These are phyloP conservation scores for Annulohypoxylon stygium DNA, from an alignment of 495 filamentous ascomycete species.

Conservation along the genomic window DNA sequence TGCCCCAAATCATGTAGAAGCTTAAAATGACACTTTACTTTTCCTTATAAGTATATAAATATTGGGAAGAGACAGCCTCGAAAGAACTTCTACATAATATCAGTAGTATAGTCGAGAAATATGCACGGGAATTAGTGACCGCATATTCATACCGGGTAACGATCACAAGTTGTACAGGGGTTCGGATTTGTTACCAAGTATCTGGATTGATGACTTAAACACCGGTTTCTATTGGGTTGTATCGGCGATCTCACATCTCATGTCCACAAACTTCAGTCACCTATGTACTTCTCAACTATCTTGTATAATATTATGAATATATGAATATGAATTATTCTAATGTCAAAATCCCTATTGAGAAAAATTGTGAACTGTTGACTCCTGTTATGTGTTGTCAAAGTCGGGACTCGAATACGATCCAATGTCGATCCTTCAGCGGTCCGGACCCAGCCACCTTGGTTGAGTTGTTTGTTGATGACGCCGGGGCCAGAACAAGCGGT, in stretches of 20 bases:
- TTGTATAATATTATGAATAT: not conserved
- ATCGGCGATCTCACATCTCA: not conserved
- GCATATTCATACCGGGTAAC: not conserved
- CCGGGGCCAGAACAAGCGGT: conserved; percentile 4
- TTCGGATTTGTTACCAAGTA: conserved; percentile 4
- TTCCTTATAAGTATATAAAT: not conserved
- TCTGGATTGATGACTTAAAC: not conserved
- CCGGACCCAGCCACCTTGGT: conserved; percentile 21
- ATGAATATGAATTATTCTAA: not conserved
- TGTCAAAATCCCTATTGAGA: conserved; percentile 5
- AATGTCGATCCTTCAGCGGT: conserved; percentile 31
- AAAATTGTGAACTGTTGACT: conserved; percentile 20
- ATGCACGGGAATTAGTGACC: not conserved
- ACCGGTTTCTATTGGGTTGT: not conserved
- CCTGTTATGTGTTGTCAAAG: conserved; percentile 41
- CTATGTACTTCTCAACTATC: not conserved
- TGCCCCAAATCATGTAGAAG: not conserved
- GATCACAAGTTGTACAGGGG: not conserved
- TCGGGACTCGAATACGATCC: conserved; percentile 25
- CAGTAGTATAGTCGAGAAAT: not conserved
- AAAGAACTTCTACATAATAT: not conserved
- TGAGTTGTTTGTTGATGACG: conserved; percentile 16
- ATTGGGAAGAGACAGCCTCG: not conserved
- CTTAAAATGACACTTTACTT: not conserved
- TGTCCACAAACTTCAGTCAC: not conserved